phyloP scores from a whole-genome alignment of 495 filamentous ascomycete genomes.

The Aspergillus leporis region DNA sequence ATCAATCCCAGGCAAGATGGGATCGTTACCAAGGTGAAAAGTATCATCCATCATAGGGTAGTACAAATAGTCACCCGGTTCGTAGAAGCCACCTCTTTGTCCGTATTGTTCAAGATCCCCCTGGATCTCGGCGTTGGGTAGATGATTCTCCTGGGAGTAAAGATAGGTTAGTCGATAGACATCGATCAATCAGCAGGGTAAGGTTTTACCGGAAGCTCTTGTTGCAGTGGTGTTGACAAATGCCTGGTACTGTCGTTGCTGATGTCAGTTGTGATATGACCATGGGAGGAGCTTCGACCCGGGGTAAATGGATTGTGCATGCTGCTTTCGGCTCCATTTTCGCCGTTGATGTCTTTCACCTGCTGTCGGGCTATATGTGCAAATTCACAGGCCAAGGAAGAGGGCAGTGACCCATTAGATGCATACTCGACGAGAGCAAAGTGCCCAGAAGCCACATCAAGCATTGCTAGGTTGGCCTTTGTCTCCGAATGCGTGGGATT shows the following conservation, averaged over 20 bases:
- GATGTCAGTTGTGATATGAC: background rate
- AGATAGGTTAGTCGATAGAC: background rate
- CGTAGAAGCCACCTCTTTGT: background rate
- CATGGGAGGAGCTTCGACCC: background rate
- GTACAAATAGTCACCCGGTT: background rate
- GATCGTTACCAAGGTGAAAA: background rate
- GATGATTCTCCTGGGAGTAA: background rate
- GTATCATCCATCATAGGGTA: background rate
- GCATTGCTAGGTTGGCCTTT: constrained; percentile 29
- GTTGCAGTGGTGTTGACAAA: background rate
- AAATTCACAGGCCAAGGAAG: constrained; percentile 32
- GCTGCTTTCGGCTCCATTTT: background rate
- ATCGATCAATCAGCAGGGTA: background rate
- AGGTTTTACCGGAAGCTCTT: background rate
- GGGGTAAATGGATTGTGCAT: background rate
- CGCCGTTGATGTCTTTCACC: background rate
- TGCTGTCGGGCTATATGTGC: constrained; percentile 33
- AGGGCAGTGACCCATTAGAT: constrained; percentile 29
- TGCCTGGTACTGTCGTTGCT: background rate
- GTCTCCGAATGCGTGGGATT: constrained; percentile 40
- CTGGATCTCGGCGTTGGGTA: background rate
- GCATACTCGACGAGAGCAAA: constrained; percentile 35
- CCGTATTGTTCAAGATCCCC: background rate
- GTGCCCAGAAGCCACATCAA: constrained; percentile 33
- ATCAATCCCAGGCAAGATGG: constrained; percentile 4